Percentiles rank a stretch among this genome's conserved stretches.
phyloP scores from a whole-genome alignment of 495 filamentous ascomycete genomes.

The Penicillium desertorum region DNA sequence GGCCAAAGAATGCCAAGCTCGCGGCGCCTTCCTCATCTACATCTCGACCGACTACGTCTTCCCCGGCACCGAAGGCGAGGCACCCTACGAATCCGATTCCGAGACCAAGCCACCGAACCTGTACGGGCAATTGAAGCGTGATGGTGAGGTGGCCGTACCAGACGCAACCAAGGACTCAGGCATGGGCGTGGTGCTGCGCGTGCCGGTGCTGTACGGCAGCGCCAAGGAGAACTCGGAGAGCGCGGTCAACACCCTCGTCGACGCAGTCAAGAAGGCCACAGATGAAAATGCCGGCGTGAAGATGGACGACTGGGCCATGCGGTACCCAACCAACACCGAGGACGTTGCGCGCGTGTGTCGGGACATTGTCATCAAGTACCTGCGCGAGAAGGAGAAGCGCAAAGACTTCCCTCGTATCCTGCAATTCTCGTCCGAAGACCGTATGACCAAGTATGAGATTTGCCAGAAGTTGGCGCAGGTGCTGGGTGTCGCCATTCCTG shows the following conservation, averaged over 20 bases:
- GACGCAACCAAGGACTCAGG: constrained; percentile 53
- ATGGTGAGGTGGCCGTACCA: constrained; percentile 75
- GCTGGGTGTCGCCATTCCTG: constrained; percentile 69
- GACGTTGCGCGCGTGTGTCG: constrained; percentile 81
- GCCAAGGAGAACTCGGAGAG: constrained; percentile 63
- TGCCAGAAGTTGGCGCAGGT: constrained; percentile 78
- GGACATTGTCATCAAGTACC: constrained; percentile 68
- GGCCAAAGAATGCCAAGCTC: constrained; percentile 61
- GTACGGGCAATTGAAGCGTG: constrained; percentile 86
- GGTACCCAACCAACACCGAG: constrained; percentile 84
- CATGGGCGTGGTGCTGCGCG: constrained; percentile 69
- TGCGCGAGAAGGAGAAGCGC: constrained; percentile 43
- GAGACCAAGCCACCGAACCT: constrained; percentile 71
- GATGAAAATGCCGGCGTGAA: constrained; percentile 55
- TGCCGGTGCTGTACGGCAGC: constrained; percentile 85
- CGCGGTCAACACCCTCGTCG: constrained; percentile 78
- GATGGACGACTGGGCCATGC: constrained; percentile 87
- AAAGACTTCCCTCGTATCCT: constrained; percentile 65
- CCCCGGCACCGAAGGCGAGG: constrained; percentile 74
- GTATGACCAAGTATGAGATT: constrained; percentile 89
- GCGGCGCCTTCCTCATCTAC: constrained; percentile 75
- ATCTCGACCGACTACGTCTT: constrained; percentile 98
- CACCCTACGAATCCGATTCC: constrained; percentile 72
- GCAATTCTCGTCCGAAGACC: constrained; percentile 86
- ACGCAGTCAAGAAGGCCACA: constrained; percentile 68